These are phyloP conservation scores for Cercospora brassicicola DNA, from an alignment of 2,329 filamentous ascomycete species.

Conservation along the genomic window DNA sequence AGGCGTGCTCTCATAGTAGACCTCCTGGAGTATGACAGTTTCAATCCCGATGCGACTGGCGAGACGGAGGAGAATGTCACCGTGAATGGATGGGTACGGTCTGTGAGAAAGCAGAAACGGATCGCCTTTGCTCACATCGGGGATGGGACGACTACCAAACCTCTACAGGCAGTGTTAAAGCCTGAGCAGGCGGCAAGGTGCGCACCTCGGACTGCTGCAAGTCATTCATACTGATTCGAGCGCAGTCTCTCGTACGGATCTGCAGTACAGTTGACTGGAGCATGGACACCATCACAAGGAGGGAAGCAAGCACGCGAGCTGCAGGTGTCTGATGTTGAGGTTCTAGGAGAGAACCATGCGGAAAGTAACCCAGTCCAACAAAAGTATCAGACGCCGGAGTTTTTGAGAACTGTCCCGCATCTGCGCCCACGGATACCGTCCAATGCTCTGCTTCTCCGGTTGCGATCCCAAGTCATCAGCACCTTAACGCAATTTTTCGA, in stretches of 20 bases:
- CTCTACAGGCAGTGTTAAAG: slow-evolving; percentile 77
- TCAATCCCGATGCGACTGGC: slow-evolving; percentile 6
- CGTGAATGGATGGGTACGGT: slow-evolving; percentile 78
- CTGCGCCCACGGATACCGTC: slow-evolving; percentile 77
- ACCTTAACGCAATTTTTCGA: slow-evolving; percentile 75
- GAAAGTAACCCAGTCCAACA: slow-evolving; percentile 94
- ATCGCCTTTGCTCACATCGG: slow-evolving; percentile 80
- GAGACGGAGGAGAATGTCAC: slow-evolving; percentile 33
- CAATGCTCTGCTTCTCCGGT: slow-evolving; percentile 75
- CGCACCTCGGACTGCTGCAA: slow-evolving; percentile 38
- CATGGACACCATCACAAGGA: slow-evolving; percentile 69
- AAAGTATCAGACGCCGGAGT: slow-evolving; percentile 90
- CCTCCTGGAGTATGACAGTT: slow-evolving; percentile 28
- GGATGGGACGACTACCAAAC: slow-evolving; percentile 78
- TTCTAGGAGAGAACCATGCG: slow-evolving; percentile 77
- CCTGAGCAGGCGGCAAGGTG: slow-evolving; percentile 72
- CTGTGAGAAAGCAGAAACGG: slow-evolving; percentile 81
- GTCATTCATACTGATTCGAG: slow-evolving; percentile 5
- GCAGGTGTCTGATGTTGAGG: slow-evolving; percentile 65
- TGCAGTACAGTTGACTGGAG: slow-evolving; percentile 73
- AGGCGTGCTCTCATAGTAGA: slow-evolving; percentile 29
- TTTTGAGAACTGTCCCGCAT: slow-evolving; percentile 83
- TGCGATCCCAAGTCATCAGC: slow-evolving; percentile 77
- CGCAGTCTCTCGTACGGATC: slow-evolving; percentile 75
- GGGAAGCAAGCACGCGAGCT: slow-evolving; percentile 77